Base-by-base conservation (phyloP, 192 early-diverging fungal genomes). In the Coemansia sp. region DNA sequence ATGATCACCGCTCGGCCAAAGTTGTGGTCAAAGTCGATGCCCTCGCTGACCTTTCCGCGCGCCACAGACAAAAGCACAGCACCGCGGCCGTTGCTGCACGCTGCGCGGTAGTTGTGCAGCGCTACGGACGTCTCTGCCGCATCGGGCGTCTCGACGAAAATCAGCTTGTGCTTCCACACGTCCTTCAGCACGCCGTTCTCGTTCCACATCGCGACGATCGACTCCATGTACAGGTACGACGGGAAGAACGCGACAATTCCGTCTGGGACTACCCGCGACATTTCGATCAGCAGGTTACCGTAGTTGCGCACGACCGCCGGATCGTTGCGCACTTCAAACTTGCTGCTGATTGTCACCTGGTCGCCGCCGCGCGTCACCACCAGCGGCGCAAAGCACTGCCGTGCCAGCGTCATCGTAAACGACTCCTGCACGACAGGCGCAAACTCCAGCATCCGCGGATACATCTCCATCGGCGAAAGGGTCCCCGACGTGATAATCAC, bases 1-100 rank as follows among this genome's bases (percentile, higher is more conserved):
- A 99, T 88, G 58, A 99, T 86, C 55, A 99, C 98, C 25, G 98
- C 96, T 16, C 98, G 88, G 21, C 98, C 98, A 73, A 98, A 99
- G 67, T 99, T 91, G 75, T 99, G 96, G 73, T 99, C 98, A 66
- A 99, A 99, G 87, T 99, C 98, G 63, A 99, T 97, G 33, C 98
- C 98, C 79, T 98, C 98, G 21, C 94, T 97, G 18, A 99, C 96
- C 71, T 99, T 99, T 10, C 98, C 98, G 30, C 98, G 89, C 16
- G 98, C 98, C 24, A 99, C 98, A 64, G 95, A 95, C 9, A 99
- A 71, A 27, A 99, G 74, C 35, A 99, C 92, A 0, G 98, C 98
- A 3, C 98, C 98, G 24, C 98, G 90, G 3, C 98, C 98, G 80
- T 98, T 99, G 70, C 97, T 91, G 71, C 98, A 99, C 55, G 89